These are phyloP conservation scores for Pelargonium myrrhifolium DNA, from an alignment of 441 rosid species.

Conservation along the genomic window DNA sequence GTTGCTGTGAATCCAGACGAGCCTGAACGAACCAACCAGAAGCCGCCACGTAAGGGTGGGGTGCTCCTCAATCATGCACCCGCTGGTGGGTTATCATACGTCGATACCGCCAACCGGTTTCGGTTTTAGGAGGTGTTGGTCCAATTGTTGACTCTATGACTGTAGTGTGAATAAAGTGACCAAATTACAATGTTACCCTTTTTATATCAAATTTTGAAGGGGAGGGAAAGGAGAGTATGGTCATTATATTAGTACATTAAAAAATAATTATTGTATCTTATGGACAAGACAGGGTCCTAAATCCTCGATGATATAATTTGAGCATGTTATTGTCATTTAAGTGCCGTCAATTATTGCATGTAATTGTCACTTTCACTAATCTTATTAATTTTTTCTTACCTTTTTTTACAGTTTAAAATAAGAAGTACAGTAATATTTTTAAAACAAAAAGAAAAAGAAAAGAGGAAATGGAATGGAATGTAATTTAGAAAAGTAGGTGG, in stretches of 20 bases:
- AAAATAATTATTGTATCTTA: neutral
- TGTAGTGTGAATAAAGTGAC: neutral
- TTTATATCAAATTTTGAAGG: no score
- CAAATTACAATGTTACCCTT: neutral
- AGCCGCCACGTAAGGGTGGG: constrained; percentile 31
- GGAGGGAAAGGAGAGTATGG: no score
- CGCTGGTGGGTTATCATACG: neutral
- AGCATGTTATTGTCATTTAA: neutral
- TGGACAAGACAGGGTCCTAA: neutral
- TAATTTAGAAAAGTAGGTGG: neutral
- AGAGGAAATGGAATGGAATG: no score
- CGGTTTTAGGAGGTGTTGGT: neutral
- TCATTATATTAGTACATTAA: no score
- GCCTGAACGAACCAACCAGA: constrained; percentile 21
- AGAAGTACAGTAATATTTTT: no score
- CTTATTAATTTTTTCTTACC: no score
- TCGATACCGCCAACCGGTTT: neutral
- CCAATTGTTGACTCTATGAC: neutral
- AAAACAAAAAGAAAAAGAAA: no score
- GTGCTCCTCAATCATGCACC: constrained; percentile 27
- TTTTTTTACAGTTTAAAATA: no score
- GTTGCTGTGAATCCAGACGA: constrained; percentile 26
- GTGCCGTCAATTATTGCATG: constrained; percentile 2
- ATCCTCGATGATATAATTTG: neutral
- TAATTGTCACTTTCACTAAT: neutral